These are phyloP conservation scores for Aureobasidium uvarum DNA, from an alignment of 2,329 filamentous ascomycete species.

Conservation along the genomic window DNA sequence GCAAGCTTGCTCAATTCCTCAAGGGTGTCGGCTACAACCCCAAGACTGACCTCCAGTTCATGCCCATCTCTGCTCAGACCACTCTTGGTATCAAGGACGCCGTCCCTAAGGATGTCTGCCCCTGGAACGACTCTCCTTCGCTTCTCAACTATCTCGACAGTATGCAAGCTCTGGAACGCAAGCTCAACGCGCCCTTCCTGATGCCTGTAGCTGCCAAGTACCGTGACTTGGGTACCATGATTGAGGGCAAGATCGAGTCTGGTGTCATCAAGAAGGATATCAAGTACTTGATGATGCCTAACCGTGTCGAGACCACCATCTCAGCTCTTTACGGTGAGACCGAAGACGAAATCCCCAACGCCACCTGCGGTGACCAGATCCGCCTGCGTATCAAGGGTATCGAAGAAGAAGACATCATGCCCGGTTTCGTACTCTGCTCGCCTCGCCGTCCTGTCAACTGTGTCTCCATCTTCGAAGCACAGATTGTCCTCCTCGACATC, in stretches of 20 bases:
- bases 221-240: slow-evolving; percentile 93
- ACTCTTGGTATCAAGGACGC: slow-evolving; percentile 85
- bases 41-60: slow-evolving; percentile 88
- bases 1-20: slow-evolving; percentile 82
- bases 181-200: slow-evolving; percentile 98
- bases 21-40: slow-evolving; percentile 92
- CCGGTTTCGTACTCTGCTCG: slow-evolving; percentile 94
- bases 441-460: slow-evolving; percentile 91
- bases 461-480: slow-evolving; percentile 86
- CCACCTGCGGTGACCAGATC: slow-evolving; percentile 91
- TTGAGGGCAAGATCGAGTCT: slow-evolving; percentile 96
- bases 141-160: slow-evolving; percentile 92
- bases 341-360: slow-evolving; percentile 81
- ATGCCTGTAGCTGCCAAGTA: slow-evolving; percentile 98
- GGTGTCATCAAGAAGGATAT: slow-evolving; percentile 90
- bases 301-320: slow-evolving; percentile 75
- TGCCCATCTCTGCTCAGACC: slow-evolving; percentile 92
- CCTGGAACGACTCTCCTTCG: slow-evolving; percentile 87
- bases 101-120: slow-evolving; percentile 69
- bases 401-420: slow-evolving; percentile 95
- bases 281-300: slow-evolving; percentile 91
- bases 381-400: slow-evolving; percentile 88
- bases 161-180: slow-evolving; percentile 91
- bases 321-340: slow-evolving; percentile 90
- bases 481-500: slow-evolving; percentile 91